A percentile compares a stretch with the other conserved stretches of the same genome.
Conservation (phyloP, 2,329 filamentous ascomycete genomes). For the Cladosporium velox region DNA sequence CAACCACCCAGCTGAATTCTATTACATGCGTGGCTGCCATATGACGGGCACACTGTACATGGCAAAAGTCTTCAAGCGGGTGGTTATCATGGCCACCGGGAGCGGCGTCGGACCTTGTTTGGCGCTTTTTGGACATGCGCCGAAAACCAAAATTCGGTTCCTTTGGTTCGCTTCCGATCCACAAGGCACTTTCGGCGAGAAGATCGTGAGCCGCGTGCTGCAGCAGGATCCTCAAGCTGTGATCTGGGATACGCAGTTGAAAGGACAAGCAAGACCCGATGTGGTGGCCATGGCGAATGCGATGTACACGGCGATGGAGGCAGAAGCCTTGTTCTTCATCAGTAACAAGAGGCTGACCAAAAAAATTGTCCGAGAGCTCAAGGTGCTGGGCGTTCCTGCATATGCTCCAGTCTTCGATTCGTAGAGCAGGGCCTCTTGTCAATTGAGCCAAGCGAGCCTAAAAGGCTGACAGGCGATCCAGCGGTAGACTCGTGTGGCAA, state of each 20-base stretch:
- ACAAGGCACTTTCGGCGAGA: conserved; percentile 21
- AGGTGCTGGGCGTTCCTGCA: conserved; percentile 38
- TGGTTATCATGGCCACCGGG: conserved; percentile 2
- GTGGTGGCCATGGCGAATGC: conserved; percentile 34
- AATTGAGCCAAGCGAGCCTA: neutral
- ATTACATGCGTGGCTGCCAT: conserved; percentile 8
- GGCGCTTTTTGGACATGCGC: conserved; percentile 20
- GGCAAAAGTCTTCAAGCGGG: conserved; percentile 5
- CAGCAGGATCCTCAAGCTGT: conserved; percentile 36
- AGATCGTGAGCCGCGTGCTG: conserved; percentile 23
- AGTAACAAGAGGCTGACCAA: conserved; percentile 39
- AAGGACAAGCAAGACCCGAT: conserved; percentile 34
- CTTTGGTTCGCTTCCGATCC: conserved; percentile 25
- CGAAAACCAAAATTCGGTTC: conserved; percentile 12
- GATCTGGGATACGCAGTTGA: conserved; percentile 33
- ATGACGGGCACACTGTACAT: conserved; percentile 2
- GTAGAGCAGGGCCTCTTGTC: neutral
- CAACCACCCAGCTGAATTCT: neutral
- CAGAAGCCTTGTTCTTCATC: conserved; percentile 42
- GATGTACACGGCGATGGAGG: conserved; percentile 32
- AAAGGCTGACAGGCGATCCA: neutral
- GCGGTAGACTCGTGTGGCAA: neutral
- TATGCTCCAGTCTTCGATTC: conserved; percentile 44
- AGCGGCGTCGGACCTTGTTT: conserved; percentile 38
- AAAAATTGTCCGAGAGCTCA: conserved; percentile 37